Percentiles rank a stretch among this genome's conserved stretches.
Conservation (phyloP, 768 basidiomycete species). For the Lactifluus echinatus region DNA sequence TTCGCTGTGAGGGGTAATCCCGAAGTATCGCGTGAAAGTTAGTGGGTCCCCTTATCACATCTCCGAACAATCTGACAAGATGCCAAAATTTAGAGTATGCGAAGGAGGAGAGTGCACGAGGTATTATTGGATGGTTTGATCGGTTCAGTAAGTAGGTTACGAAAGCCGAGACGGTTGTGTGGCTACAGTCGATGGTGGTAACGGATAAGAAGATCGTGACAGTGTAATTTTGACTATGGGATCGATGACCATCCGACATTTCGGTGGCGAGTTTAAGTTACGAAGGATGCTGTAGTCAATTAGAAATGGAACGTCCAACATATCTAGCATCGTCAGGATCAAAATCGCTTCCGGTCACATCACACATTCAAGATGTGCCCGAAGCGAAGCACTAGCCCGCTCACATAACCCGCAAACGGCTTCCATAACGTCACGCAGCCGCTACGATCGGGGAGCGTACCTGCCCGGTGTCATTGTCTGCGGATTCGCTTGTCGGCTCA, state of each 20-base stretch:
- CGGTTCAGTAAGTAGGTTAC: not conserved
- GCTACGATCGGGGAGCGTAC: not conserved
- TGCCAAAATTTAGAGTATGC: constrained; percentile 12
- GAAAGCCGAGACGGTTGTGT: not conserved
- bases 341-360: too few relatives aligned
- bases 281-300: not conserved
- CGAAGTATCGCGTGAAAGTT: constrained; percentile 10
- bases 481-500: not conserved
- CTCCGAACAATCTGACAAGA: not conserved
- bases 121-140: constrained; percentile 21
- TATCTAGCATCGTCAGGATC: not conserved
- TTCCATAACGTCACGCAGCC: not conserved
- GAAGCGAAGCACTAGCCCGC: too few relatives aligned
- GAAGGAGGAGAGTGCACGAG: constrained; percentile 17
- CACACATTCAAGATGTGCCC: not conserved
- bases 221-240: too few relatives aligned
- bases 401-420: not conserved
- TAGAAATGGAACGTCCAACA: not conserved
- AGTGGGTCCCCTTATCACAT: not conserved
- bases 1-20: constrained; percentile 30
- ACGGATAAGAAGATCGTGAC: too few relatives aligned
- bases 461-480: not conserved
- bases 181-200: not conserved
- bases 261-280: too few relatives aligned
- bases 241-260: too few relatives aligned